phyloP scores from a whole-genome alignment of 1,139 yeast genomes.

The Debaryomyces sp. region DNA sequence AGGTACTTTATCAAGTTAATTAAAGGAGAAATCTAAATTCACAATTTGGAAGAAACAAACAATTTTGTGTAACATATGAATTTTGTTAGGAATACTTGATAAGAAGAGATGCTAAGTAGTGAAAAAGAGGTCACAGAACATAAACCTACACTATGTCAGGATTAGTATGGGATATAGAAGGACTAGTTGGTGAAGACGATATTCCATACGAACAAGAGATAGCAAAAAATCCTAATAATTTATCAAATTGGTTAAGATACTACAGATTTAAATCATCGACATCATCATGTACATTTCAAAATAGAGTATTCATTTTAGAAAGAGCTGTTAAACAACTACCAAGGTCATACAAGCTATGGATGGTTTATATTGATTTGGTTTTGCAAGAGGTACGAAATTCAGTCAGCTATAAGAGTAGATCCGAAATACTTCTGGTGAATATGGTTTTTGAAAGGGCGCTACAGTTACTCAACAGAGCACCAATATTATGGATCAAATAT shows the following conservation, averaged over 20 bases:
- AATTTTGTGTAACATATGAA: constrained; percentile 4
- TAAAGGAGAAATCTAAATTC: constrained; percentile 2
- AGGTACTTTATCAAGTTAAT: background rate
- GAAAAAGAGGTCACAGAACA: background rate
- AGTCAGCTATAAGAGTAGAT: constrained; percentile 28
- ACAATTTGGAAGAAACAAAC: background rate
- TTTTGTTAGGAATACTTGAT: background rate
- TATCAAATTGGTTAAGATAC: constrained; percentile 59
- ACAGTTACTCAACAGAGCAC: constrained; percentile 43
- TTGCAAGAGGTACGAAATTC: constrained; percentile 27
- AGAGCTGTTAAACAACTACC: constrained; percentile 54
- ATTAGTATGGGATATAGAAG: constrained; percentile 16
- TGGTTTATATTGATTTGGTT: constrained; percentile 49
- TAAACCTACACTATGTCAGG: constrained; percentile 2
- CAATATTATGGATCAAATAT: constrained; percentile 60
- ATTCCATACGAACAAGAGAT: constrained; percentile 50
- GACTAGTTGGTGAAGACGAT: constrained; percentile 33
- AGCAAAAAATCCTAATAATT: constrained; percentile 43
- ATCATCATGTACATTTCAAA: constrained; percentile 21
- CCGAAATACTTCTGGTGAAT: constrained; percentile 38
- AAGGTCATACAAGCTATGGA: constrained; percentile 61
- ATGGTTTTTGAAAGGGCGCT: constrained; percentile 52
- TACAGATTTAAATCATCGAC: constrained; percentile 30
- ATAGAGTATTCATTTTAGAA: constrained; percentile 49
- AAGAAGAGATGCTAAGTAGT: background rate